A percentile compares a stretch with the other conserved stretches of the same genome.
Conservation (phyloP, 441 rosid genomes). For the Breynia disticha region DNA sequence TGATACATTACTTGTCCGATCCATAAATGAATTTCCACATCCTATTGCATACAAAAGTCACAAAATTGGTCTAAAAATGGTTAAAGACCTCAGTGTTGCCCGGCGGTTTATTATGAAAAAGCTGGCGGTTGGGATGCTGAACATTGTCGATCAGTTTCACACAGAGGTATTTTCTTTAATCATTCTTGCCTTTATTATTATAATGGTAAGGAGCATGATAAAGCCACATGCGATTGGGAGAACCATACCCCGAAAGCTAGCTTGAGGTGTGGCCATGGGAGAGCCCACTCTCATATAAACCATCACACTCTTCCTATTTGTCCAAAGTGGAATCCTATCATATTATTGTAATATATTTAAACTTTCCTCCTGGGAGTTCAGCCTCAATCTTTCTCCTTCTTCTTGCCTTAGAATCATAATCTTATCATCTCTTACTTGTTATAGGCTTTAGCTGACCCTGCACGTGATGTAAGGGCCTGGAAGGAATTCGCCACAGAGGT, state of each 20-base stretch:
- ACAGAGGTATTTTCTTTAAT: conserved; percentile 41
- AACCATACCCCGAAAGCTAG: no score
- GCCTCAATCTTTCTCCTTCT: background rate
- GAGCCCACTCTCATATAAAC: no score
- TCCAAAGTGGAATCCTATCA: no score
- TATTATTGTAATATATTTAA: background rate
- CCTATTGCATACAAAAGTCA: conserved; percentile 83
- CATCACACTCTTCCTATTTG: no score
- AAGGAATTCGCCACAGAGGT: conserved; percentile 88
- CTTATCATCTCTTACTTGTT: conserved; percentile 20
- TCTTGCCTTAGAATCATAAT: conserved; percentile 5
- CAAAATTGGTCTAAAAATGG: conserved; percentile 70
- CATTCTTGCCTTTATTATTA: conserved; percentile 6
- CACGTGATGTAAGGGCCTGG: conserved; percentile 71
- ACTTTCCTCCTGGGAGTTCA: background rate
- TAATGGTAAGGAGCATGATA: no score
- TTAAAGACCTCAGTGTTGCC: conserved; percentile 76
- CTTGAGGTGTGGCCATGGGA: no score
- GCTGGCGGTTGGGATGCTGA: conserved; percentile 81
- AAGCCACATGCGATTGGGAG: no score
- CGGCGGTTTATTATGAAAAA: conserved; percentile 78
- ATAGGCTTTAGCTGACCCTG: conserved; percentile 74
- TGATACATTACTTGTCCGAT: conserved; percentile 73
- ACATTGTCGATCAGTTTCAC: conserved; percentile 81
- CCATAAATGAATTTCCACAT: conserved; percentile 73